Base-by-base conservation (phyloP, 768 basidiomycete genomes). In the Amanita subjunquillea region DNA sequence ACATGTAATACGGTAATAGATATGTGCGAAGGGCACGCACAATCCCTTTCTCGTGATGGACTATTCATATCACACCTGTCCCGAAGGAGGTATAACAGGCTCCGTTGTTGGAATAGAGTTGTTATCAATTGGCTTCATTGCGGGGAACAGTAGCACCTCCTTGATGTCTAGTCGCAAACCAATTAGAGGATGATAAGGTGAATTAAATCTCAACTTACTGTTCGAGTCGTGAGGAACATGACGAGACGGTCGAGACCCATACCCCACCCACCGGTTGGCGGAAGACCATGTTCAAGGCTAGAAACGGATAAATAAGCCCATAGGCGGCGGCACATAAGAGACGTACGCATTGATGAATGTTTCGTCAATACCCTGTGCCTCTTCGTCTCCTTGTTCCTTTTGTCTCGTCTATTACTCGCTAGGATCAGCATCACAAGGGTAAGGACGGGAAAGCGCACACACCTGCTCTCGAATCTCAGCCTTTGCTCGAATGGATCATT, bases 401-500 rank as follows among this genome's bases (percentile, higher is more conserved):
- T 98, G 96, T 63, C 80, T 79, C 51, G 78, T 74, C 80, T 89
- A 53, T 22, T 32, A 50, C 27, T 32, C 45, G 23, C 29, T 42
- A 50, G 41, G 52, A 45, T 37, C 10, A 49, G 22, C 46, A 55
- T 13, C 6, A 0, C 32, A 3, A 4, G 32, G 17, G 32, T 10
- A 15, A 38, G 40, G 30, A 48, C 22, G 48, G 6, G 22, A 47
- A 42, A 25, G 5, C 0, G 29, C 32, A 55, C 69, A 40, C 25
- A 83, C 82, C 77, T 92, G 90, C 68, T 98, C 69, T 95, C 91
- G 69, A 99, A 99, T 57, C 96, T 83, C 62, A 91, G 72, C 34
- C 93, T 78, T 70, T 99, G 96, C 68, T 93, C 91, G 64, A 94
- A 95, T 0, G 92, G 96, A 70, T 99, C 96, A 72, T 99, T 99